Evolutionary conservation across 192 early-diverging fungal genomes (phyloP).

Genomic region (Coemansia sp.): DNA sequence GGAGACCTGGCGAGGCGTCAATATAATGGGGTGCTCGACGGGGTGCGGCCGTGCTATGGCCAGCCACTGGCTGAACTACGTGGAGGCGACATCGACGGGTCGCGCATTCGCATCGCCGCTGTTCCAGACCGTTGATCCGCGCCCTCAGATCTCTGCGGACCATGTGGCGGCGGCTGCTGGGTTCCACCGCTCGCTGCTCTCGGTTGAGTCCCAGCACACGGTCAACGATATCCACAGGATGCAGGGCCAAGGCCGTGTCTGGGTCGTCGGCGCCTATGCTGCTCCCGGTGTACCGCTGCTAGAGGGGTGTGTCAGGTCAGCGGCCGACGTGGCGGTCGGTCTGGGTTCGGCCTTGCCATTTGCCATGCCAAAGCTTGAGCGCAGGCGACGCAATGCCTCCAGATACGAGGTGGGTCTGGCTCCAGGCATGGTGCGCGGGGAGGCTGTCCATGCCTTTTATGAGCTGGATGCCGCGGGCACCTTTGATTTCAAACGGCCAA

Average conservation of each 20-base stretch:
- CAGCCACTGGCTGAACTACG: conserved; percentile 54
- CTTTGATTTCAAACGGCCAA: conserved; percentile 9
- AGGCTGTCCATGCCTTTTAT: conserved; percentile 37
- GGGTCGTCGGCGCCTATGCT: conserved; percentile 61
- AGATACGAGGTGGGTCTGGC: conserved; percentile 36
- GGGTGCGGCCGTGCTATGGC: conserved; percentile 20
- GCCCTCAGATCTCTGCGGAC: conserved; percentile 37
- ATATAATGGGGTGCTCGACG: conserved; percentile 15
- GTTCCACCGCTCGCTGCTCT: conserved; percentile 62
- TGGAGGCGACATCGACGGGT: conserved; percentile 48
- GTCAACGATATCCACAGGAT: conserved; percentile 49
- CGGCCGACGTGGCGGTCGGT: conserved; percentile 55
- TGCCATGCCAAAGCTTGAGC: conserved; percentile 16
- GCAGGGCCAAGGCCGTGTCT: conserved; percentile 45
- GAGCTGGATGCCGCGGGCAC: conserved; percentile 35
- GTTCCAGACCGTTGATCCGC: conserved; percentile 64
- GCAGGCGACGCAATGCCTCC: neutral
- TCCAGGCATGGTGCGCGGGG: conserved; percentile 28
- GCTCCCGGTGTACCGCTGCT: conserved; percentile 62
- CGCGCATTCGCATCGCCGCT: conserved; percentile 30
- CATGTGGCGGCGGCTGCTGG: conserved; percentile 38
- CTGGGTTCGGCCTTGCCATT: conserved; percentile 26
- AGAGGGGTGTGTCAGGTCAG: conserved; percentile 61
- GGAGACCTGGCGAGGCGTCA: conserved; percentile 50
- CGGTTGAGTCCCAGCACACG: conserved; percentile 53